phyloP scores from a whole-genome alignment of 1,139 yeast genomes.

The Yamadazyma membranifaciens region DNA sequence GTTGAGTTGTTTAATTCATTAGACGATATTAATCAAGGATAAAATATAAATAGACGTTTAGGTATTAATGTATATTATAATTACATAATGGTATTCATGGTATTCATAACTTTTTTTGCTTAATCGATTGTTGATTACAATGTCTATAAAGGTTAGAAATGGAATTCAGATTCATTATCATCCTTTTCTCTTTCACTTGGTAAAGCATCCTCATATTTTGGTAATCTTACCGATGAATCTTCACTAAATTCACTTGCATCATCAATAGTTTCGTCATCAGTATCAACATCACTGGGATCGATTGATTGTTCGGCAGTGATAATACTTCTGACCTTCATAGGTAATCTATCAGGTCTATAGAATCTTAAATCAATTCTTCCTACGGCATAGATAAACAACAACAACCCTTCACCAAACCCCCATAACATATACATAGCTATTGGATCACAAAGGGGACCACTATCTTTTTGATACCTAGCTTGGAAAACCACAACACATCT shows the following conservation, averaged over 20 bases:
- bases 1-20: constrained; percentile 36
- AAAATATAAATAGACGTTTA: too few species aligned
- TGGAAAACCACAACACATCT: constrained; percentile 58
- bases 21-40: constrained; percentile 6
- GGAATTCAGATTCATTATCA: constrained; percentile 20
- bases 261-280: constrained; percentile 14
- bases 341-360: constrained; percentile 68
- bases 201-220: constrained; percentile 16
- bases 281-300: constrained; percentile 14
- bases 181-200: constrained; percentile 10
- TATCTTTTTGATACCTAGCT: constrained; percentile 24
- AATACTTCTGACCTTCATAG: constrained; percentile 36
- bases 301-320: constrained; percentile 42
- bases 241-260: constrained; percentile 16
- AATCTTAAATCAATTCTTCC: constrained; percentile 73
- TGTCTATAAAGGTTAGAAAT: constrained; percentile 12
- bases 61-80: constrained; percentile 6
- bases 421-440: constrained; percentile 66
- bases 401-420: constrained; percentile 58
- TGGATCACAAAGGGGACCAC: constrained; percentile 29
- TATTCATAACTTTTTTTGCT: not conserved
- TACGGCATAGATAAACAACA: constrained; percentile 53
- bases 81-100: not conserved
- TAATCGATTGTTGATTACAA: not conserved
- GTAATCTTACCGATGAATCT: constrained; percentile 12